Conservation (phyloP, 2,329 filamentous ascomycete genomes). For the Neofusicoccum parvum region DNA sequence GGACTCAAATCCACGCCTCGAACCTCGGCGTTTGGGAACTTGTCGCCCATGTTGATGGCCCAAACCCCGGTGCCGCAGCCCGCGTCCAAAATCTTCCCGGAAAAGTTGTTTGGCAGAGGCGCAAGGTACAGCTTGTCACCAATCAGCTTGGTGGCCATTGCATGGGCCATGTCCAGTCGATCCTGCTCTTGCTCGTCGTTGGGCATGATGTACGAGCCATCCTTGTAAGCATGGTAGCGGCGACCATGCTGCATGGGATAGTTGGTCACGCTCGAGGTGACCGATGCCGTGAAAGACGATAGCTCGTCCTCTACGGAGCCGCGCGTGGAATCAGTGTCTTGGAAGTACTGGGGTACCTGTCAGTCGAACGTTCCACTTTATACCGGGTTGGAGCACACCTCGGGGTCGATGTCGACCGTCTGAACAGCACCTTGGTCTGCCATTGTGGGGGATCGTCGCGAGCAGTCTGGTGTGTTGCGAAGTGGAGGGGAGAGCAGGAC, state of each 20-base stretch:
- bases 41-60: conserved; percentile 1
- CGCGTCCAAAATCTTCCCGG: neutral
- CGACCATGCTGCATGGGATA: conserved; percentile 19
- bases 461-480: too few relatives aligned
- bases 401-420: neutral
- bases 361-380: neutral
- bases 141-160: neutral
- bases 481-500: too few relatives aligned
- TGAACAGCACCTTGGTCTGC: too few relatives aligned
- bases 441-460: too few relatives aligned
- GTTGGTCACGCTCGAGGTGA: conserved; percentile 39
- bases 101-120: neutral
- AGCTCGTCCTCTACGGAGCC: neutral
- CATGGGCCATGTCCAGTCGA: conserved; percentile 7
- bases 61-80: conserved; percentile 13
- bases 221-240: conserved; percentile 21
- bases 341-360: neutral
- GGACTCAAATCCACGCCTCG: conserved; percentile 5
- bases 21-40: neutral
- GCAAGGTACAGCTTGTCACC: conserved; percentile 12
- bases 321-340: neutral
- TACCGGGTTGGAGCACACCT: neutral
- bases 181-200: conserved; percentile 12
- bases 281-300: conserved; percentile 31
- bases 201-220: conserved; percentile 13